Conservation (phyloP, 345 rosid species). For the Bruguiera sexangula region DNA sequence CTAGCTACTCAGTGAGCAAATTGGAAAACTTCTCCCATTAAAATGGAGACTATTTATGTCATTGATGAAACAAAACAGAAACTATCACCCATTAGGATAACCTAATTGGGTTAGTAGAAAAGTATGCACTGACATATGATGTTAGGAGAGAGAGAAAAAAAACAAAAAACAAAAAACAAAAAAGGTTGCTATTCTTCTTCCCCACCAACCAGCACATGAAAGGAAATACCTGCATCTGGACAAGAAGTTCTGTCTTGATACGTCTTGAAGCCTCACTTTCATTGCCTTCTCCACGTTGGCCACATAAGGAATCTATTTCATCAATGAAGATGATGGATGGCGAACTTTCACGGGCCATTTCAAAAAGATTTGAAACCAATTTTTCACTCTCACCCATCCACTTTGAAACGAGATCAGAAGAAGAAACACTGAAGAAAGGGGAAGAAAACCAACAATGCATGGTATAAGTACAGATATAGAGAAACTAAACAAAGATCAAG, state of each 20-base stretch:
- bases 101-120: no score
- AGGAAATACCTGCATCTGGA: slow-evolving; percentile 78
- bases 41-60: no score
- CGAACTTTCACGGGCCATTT: slow-evolving; percentile 96
- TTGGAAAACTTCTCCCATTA: no score
- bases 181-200: not conserved
- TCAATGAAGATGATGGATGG: slow-evolving; percentile 89
- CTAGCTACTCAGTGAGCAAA: no score
- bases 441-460: not conserved
- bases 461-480: not conserved
- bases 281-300: slow-evolving; percentile 91
- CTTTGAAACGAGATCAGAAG: slow-evolving; percentile 92
- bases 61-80: no score
- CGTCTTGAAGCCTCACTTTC: slow-evolving; percentile 98
- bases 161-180: no score
- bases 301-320: slow-evolving; percentile 93
- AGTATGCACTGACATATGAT: no score
- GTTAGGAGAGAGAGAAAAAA: no score
- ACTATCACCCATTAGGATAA: no score
- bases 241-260: slow-evolving; percentile 94
- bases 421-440: slow-evolving; percentile 56
- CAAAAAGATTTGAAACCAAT: slow-evolving; percentile 83
- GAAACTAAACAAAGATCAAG: not conserved
- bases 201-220: not conserved
- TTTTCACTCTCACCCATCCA: slow-evolving; percentile 99